phyloP scores from a whole-genome alignment of 805 yeast species.

The Pichia thaimueangensis region DNA sequence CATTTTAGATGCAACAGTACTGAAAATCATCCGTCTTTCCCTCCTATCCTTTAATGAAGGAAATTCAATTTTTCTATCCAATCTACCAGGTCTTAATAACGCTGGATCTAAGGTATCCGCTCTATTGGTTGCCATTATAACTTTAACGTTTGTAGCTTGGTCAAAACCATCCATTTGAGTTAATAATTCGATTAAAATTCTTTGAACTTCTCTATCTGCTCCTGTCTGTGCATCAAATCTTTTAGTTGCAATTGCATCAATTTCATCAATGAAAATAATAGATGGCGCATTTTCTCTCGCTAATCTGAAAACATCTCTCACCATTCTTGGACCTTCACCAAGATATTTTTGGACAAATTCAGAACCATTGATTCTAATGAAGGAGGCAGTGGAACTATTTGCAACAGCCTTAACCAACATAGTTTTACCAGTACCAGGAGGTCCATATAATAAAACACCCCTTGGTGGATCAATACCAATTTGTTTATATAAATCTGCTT shows the following conservation, averaged over 20 bases:
- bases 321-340: slow-evolving; percentile 99
- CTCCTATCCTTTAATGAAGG: slow-evolving; percentile 95
- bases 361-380: slow-evolving; percentile 95
- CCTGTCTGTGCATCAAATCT: slow-evolving; percentile 99
- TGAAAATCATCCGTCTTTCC: slow-evolving; percentile 93
- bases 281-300: slow-evolving; percentile 98
- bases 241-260: slow-evolving; percentile 98
- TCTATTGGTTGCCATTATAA: slow-evolving; percentile 98
- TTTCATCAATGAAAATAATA: slow-evolving; percentile 95
- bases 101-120: slow-evolving; percentile 99
- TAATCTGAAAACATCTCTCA: slow-evolving; percentile 92
- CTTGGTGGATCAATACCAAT: slow-evolving; percentile 99
- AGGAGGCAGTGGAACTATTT: slow-evolving; percentile 89
- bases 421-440: slow-evolving; percentile 99
- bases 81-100: slow-evolving; percentile 93
- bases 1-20: slow-evolving; percentile 96
- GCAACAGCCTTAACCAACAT: slow-evolving; percentile 99
- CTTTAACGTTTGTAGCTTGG: slow-evolving; percentile 90
- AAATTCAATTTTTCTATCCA: slow-evolving; percentile 96
- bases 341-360: slow-evolving; percentile 97
- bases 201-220: slow-evolving; percentile 98
- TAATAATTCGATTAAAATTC: slow-evolving; percentile 88
- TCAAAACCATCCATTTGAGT: slow-evolving; percentile 99
- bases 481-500: slow-evolving; percentile 91
- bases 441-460: slow-evolving; percentile 96